These are phyloP conservation scores for Martiniozyma abietophila DNA, from an alignment of 805 yeast species.

Conservation along the genomic window DNA sequence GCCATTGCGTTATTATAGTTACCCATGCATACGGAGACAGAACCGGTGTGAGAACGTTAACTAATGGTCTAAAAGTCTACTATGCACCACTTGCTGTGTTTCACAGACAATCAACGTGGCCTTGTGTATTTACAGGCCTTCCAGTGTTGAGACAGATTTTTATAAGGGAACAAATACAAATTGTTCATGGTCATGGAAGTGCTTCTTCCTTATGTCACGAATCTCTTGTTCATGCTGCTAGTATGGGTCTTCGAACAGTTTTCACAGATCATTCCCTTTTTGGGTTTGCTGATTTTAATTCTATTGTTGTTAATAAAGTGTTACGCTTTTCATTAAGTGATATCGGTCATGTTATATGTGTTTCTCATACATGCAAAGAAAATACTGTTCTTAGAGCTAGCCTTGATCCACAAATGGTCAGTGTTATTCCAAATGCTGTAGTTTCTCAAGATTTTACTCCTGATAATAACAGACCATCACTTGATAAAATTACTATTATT, in stretches of 20 bases:
- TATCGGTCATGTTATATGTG: slow-evolving; percentile 92
- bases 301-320: slow-evolving; percentile 79
- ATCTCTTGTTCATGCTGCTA: slow-evolving; percentile 80
- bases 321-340: slow-evolving; percentile 77
- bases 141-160: slow-evolving; percentile 80
- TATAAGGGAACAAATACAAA: slow-evolving; percentile 75
- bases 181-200: slow-evolving; percentile 94
- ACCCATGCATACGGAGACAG: slow-evolving; percentile 86
- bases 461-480: slow-evolving; percentile 20
- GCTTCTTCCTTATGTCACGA: slow-evolving; percentile 82
- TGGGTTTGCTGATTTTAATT: slow-evolving; percentile 82
- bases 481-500: slow-evolving; percentile 62
- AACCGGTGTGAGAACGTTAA: slow-evolving; percentile 69
- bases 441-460: slow-evolving; percentile 75
- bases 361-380: slow-evolving; percentile 92
- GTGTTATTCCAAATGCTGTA: slow-evolving; percentile 96
- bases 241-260: slow-evolving; percentile 87
- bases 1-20: slow-evolving; percentile 77
- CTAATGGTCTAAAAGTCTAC: slow-evolving; percentile 90
- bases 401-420: slow-evolving; percentile 64
- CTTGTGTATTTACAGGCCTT: slow-evolving; percentile 81
- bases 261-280: slow-evolving; percentile 94
- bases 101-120: slow-evolving; percentile 79
- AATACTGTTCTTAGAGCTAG: slow-evolving; percentile 86
- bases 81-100: slow-evolving; percentile 76